Base-by-base conservation (phyloP, 305 asterid species). In the Solanum hybrid region DNA sequence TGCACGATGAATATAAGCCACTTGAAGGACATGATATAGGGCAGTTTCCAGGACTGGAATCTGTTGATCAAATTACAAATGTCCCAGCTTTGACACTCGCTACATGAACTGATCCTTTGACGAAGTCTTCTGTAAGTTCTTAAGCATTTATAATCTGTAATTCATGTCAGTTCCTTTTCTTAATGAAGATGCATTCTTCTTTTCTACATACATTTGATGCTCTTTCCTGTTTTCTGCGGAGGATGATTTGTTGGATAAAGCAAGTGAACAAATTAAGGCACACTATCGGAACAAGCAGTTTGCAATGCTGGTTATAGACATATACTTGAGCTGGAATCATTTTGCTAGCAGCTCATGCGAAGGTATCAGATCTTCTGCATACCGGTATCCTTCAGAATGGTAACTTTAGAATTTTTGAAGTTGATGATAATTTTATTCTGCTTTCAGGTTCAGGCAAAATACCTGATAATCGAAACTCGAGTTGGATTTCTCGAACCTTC, bases 1-100 rank as follows among this genome's bases (percentile, higher is more conserved):
- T 97, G 92, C 92, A 92, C 75, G 89, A 90, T 22, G 96, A 95
- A 67, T 97, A 95, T 89, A 93, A 92, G 90, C 94, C 97, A 22
- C 94, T 96, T 28, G 74, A 90, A 24, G 98, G 98, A 89, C 96
- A 94, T 89, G 99, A 97, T 89, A 96, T 97, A 7, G 98, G 99
- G 89, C 98, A 97, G 92, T 96, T 97, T 93, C 97, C 98, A 26
- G 98, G 98, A 40, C 75, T 97, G 92, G 94, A 92, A 90, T 90
- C 98, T 20, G 92, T 91, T 89, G 92, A 84, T 84, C 92, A 93
- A 89, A 91, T 37, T 67, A 84, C 90, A 26, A 89, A 92, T 89
- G 74, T 92, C 84, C 93, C 40, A 90, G 95, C 90, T 57, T 33
- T 94, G 91, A 94, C 93, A 91, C 94, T 93, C 86, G 87, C 93